Evolutionary conservation across 2,329 filamentous ascomycete species (phyloP).

Genomic region (Arthroderma sp.): DNA sequence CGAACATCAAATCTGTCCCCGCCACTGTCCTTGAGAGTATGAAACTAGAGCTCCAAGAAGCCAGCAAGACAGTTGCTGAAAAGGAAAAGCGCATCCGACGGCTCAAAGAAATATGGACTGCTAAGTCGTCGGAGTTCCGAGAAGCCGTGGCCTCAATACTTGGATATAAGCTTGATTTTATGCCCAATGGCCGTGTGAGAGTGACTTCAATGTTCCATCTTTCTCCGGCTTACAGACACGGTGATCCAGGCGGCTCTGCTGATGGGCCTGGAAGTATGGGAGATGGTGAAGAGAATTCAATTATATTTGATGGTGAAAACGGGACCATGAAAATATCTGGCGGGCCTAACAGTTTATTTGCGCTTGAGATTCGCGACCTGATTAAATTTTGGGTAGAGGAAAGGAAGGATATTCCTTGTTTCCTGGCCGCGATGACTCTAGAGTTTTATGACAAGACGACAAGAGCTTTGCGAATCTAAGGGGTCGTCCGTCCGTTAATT

Average conservation of each 20-base stretch:
- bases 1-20: conserved; percentile 54
- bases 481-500: not conserved
- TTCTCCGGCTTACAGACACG: conserved; percentile 38
- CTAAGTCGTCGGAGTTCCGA: conserved; percentile 87
- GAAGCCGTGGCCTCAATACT: conserved; percentile 85
- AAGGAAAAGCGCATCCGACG: conserved; percentile 71
- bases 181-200: conserved; percentile 92
- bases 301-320: conserved; percentile 80
- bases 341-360: conserved; percentile 76
- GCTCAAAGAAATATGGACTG: conserved; percentile 82
- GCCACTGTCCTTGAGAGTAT: conserved; percentile 62
- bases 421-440: conserved; percentile 77
- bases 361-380: conserved; percentile 67
- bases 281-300: conserved; percentile 43
- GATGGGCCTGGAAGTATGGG: conserved; percentile 41
- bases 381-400: conserved; percentile 96
- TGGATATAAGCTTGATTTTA: conserved; percentile 89
- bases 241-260: conserved; percentile 45
- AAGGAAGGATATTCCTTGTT: conserved; percentile 84
- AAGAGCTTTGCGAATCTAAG: conserved; percentile 19
- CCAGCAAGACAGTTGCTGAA: conserved; percentile 54
- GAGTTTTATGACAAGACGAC: conserved; percentile 70
- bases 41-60: conserved; percentile 62
- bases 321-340: conserved; percentile 98
- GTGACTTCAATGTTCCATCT: conserved; percentile 79